phyloP scores from a whole-genome alignment of 495 filamentous ascomycete genomes.

The Hypoxylon fuscum region DNA sequence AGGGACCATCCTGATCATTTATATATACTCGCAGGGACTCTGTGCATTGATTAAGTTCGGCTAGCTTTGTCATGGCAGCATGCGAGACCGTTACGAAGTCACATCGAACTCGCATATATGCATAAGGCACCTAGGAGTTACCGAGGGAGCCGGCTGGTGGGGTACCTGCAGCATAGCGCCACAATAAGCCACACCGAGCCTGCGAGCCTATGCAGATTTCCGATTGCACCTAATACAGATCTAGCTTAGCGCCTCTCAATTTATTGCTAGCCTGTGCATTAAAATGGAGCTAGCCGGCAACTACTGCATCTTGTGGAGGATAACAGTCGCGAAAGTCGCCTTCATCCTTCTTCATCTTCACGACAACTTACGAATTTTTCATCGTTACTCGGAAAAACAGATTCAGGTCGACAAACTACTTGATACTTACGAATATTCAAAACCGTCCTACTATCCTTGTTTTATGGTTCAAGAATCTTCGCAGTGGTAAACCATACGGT shows the following conservation, averaged over 20 bases:
- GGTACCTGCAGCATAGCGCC: neutral
- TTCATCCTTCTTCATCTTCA: slow-evolving; percentile 20
- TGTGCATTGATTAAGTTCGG: no score
- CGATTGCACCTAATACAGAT: slow-evolving; percentile 16
- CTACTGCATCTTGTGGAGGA: slow-evolving; percentile 20
- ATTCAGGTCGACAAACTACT: neutral
- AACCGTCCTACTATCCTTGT: neutral
- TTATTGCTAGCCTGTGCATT: slow-evolving; percentile 18
- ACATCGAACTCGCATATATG: neutral
- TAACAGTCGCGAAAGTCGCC: slow-evolving; percentile 20
- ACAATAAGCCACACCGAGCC: neutral
- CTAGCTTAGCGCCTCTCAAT: slow-evolving; percentile 13
- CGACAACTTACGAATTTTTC: slow-evolving; percentile 11
- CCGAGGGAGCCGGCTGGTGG: no score
- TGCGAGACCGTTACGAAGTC: no score
- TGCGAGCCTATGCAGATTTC: neutral
- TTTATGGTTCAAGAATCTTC: neutral
- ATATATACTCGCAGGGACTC: no score
- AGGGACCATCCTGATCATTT: no score
- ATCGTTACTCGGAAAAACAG: neutral
- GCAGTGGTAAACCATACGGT: slow-evolving; percentile 5
- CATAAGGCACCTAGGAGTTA: no score
- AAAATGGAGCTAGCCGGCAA: slow-evolving; percentile 15
- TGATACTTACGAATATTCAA: neutral
- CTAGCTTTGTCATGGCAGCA: neutral